phyloP scores from a whole-genome alignment of 148 eudicot species.

The Camellia lanceoleosa region DNA sequence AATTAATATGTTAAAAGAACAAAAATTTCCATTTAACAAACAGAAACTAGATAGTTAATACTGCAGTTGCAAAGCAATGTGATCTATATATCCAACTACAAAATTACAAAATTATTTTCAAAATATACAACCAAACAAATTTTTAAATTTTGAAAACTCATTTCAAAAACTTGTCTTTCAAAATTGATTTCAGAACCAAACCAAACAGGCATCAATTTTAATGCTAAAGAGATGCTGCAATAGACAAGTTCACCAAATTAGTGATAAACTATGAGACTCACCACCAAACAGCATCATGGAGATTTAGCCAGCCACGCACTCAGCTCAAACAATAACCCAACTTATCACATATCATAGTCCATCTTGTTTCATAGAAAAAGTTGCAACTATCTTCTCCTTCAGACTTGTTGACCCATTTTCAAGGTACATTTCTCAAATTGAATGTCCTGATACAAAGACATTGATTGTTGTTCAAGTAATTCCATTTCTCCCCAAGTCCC shows the following conservation, averaged over 20 bases:
- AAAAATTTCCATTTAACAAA: neutral
- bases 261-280: slow-evolving; percentile 3
- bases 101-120: too few species aligned
- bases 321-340: neutral
- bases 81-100: too few species aligned
- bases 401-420: neutral
- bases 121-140: too few species aligned
- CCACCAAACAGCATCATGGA: slow-evolving; percentile 6
- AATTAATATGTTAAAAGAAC: neutral
- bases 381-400: neutral
- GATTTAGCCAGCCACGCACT: neutral
- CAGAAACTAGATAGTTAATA: neutral
- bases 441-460: neutral
- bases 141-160: too few species aligned
- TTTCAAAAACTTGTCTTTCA: too few species aligned
- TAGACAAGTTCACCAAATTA: neutral
- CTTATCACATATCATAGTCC: neutral
- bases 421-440: neutral
- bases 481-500: neutral
- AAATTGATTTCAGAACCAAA: too few species aligned
- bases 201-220: too few species aligned
- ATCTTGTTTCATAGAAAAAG: neutral
- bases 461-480: neutral
- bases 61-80: neutral
- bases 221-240: neutral